Base-by-base conservation (phyloP, 202 grass and related monocot genomes). In the Elaeis oleifera region DNA sequence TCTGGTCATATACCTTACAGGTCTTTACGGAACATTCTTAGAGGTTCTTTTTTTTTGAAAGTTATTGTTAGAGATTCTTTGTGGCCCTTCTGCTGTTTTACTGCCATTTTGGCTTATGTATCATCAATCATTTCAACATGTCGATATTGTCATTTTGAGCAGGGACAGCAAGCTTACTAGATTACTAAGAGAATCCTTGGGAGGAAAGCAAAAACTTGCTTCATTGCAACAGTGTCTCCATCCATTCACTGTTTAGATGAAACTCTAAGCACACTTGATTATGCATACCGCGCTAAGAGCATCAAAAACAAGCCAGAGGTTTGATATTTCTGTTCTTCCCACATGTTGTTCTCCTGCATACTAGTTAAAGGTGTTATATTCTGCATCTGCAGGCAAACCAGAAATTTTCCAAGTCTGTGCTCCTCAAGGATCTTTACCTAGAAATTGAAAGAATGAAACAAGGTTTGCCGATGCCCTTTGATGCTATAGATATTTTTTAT, bases 401-500 rank as follows among this genome's bases (percentile, higher is more conserved):
- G 80, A 90, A 84, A 76, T 54, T 74, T 54, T 80, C 80, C 13
- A 84, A 84, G 79, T 78, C 77, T 84, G 68, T 71, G 54, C 77
- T 95, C 64, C 68, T 95, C 18, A 87, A 95, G 80, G 83, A 90
- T 51, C 54, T 95, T 29, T 81, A 84, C 70, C 71, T 87, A 68
- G 78, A 90, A 86, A 87, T 95, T 82, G 86, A 87, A 90, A 87
- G 69, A 68, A 79, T 90, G 72, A 95, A 95, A 65, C 86, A 95
- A 84, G 90, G 90, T 90, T 61, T 27, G 53, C 14, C 18, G 21
- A 59, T 18, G 21, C 36, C 60, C 69, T n/a, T 60, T 56, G 7
- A 18, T 59, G 5, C 61, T 28, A 9, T 71, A 19, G 60, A 36
- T 16, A 18, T 22, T 49, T 73, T 78, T 71, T 15, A 18, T 74